phyloP scores from a whole-genome alignment of 352 stramenopile genomes.

The Phytopythium aichiense region DNA sequence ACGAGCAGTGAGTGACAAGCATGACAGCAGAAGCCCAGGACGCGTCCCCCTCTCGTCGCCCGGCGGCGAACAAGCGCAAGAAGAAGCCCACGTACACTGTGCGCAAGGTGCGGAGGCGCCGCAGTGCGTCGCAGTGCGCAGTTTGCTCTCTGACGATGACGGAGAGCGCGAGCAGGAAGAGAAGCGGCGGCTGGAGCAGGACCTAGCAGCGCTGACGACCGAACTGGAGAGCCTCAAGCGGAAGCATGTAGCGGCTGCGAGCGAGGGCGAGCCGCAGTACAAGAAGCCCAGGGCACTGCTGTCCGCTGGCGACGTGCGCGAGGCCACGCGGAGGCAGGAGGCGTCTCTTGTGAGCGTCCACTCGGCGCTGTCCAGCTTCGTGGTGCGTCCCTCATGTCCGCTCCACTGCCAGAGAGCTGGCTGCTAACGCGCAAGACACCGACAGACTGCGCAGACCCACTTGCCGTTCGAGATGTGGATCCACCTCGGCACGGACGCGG shows the following conservation, averaged over 20 bases:
- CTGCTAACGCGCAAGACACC: background rate
- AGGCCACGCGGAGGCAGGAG: conserved; percentile 14
- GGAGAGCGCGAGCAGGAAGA: conserved; percentile 24
- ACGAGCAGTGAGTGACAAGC: too few relatives aligned
- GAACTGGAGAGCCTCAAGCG: conserved; percentile 11
- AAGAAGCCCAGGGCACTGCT: conserved; percentile 3
- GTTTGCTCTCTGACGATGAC: too few relatives aligned
- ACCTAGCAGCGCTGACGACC: conserved; percentile 8
- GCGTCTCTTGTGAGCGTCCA: conserved; percentile 29
- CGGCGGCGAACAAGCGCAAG: background rate
- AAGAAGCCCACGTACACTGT: conserved; percentile 20
- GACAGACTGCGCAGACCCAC: conserved; percentile 28
- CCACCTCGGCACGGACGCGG: conserved; percentile 26
- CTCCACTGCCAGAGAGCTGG: background rate
- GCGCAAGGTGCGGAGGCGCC: conserved; percentile 13
- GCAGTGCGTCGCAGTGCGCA: too few relatives aligned
- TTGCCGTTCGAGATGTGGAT: conserved; percentile 40
- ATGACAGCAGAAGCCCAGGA: too few relatives aligned
- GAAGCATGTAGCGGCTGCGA: conserved; percentile 6
- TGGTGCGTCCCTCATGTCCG: conserved; percentile 12
- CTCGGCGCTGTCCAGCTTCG: conserved; percentile 23
- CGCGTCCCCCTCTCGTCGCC: too few relatives aligned
- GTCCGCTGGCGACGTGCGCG: conserved; percentile 11
- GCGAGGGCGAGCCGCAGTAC: conserved; percentile 6
- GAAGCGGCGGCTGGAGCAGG: conserved; percentile 19